Evolutionary conservation across 2,329 filamentous ascomycete genomes (phyloP).

Genomic region (Talaromyces sp.): DNA sequence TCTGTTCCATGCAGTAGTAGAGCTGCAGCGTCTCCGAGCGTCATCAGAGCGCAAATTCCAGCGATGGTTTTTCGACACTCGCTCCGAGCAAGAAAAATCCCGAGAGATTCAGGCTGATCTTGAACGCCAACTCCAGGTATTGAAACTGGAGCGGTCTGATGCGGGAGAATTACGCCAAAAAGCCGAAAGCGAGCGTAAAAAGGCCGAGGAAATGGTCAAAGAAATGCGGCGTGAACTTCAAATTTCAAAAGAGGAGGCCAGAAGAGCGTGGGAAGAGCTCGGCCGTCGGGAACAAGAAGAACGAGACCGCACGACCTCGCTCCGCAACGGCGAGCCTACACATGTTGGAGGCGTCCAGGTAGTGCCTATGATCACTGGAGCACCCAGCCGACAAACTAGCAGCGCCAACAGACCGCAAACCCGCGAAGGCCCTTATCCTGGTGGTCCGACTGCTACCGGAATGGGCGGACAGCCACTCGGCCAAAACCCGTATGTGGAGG

Average conservation of each 20-base stretch:
- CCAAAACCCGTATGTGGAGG: conserved; percentile 44
- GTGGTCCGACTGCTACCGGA: conserved; percentile 25
- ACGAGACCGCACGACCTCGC: conserved; percentile 74
- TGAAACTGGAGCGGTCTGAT: conserved; percentile 64
- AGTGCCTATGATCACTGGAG: conserved; percentile 78
- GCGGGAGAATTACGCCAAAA: conserved; percentile 61
- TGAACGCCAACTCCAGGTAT: conserved; percentile 67
- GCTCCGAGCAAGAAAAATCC: conserved; percentile 76
- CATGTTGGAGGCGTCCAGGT: conserved; percentile 91
- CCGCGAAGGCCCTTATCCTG: conserved; percentile 39
- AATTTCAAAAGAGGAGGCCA: conserved; percentile 93
- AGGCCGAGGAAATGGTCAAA: conserved; percentile 68
- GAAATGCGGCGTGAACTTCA: conserved; percentile 90
- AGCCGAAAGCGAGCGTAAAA: conserved; percentile 61
- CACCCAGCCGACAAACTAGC: conserved; percentile 51
- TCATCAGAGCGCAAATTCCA: conserved; percentile 98
- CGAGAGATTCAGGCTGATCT: conserved; percentile 77
- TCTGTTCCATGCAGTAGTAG: conserved; percentile 93
- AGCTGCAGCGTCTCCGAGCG: conserved; percentile 85
- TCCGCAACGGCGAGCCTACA: conserved; percentile 82
- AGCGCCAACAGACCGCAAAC: conserved; percentile 40
- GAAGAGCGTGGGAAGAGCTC: conserved; percentile 94
- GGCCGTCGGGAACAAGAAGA: conserved; percentile 90
- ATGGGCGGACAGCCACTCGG: conserved; percentile 28
- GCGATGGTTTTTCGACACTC: conserved; percentile 95